Base-by-base conservation (phyloP, 495 filamentous ascomycete genomes). In the Rostrohypoxylon terebratum region DNA sequence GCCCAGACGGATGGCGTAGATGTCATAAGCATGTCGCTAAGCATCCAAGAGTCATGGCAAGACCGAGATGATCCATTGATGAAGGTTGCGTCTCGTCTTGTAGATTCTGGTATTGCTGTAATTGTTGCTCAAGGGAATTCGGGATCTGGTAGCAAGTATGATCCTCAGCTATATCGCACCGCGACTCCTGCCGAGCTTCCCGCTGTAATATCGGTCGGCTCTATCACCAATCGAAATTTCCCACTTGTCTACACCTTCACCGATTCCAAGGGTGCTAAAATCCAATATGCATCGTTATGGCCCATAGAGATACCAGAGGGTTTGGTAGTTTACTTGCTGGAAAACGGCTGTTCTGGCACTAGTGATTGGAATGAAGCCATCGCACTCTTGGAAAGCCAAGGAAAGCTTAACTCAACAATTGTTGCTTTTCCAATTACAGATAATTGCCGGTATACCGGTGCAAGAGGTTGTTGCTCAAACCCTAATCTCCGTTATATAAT, bases 1-100 rank as follows among this genome's bases (percentile, higher is more conserved):
- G 84, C 83, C 10, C 77, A 76, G 20, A 78, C 80, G 25, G 82
- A 81, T 58, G 82, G 81, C 7, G 82, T 80, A 14, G 82, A 85
- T 68, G 69, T 85, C 59, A 81, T 86, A 65, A 81, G 71, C 64
- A 77, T 79, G 75, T 79, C 79, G 5, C 9, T 81, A 18, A 71
- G 73, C 8, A 60, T 58, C n/a, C 61, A 59, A 57, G 65, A 23
- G 21, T 62, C 33, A 5, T 71, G 45, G 65, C 53, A 61, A 40
- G 69, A 69, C 10, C 55, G 51, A 20, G 54, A 31, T 23, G 67
- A 78, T 54, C 75, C 78, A 4, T 59, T 75, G n/a, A 61, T 66
- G n/a, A 61, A 51, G 3, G 59, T 74, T 18, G 69, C 72, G 5
- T 47, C 53, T 0, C 60, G 54, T 0, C 60, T 79, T 9, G 62